Evolutionary conservation across 129 eudicot species (phyloP), one percentile per base, ranked within the genome.

Genomic region (Saposhnikovia divaricata): DNA sequence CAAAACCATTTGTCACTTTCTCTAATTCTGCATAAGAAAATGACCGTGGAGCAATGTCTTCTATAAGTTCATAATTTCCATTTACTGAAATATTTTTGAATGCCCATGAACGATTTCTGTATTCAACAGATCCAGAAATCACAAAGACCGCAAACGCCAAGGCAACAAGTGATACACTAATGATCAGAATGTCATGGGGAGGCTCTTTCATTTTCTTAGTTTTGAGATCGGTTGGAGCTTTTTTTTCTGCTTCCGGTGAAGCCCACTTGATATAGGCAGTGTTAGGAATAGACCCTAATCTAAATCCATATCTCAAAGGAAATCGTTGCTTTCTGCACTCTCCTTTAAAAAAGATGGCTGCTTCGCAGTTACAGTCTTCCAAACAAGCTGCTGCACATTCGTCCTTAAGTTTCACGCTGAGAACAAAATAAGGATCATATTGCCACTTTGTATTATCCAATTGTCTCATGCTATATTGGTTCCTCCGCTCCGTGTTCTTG

Each of bases 21-120:
- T 42, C 85, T 63, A 88, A 48, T 28, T 81, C 91, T 5, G 78
- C 85, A 71, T 85, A 88, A 12, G 82, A 57, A 81, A 88, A 85
- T 72, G 73, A 27, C 57, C 66, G 61, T 4, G 66, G 40, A 78
- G 75, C 87, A 21, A 75, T 69, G 75, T 2, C 81, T 0, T 80
- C 80, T 42, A 27, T 11, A 12, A 69, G 42, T 43, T 53, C 51
- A 51, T 16, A 0, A 9, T 45, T 59, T 44, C 68, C 57, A 2
- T 38, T 27, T 70, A 21, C 34, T 4, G 21, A 21, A 34, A 47
- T 39, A 38, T 13, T 83, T 21, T 65, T 79, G 16, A 38, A 46
- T 3, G 51, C 59, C 86, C 79, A 51, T 6, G 28, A 9, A 0
- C 18, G 53, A 2, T 46, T 78, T 61, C 45, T 73, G 16, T 63